Evolutionary conservation across 257 asterid genomes (phyloP), one percentile per base, ranked within the genome.

Genomic region (Cinchona pubescens): DNA sequence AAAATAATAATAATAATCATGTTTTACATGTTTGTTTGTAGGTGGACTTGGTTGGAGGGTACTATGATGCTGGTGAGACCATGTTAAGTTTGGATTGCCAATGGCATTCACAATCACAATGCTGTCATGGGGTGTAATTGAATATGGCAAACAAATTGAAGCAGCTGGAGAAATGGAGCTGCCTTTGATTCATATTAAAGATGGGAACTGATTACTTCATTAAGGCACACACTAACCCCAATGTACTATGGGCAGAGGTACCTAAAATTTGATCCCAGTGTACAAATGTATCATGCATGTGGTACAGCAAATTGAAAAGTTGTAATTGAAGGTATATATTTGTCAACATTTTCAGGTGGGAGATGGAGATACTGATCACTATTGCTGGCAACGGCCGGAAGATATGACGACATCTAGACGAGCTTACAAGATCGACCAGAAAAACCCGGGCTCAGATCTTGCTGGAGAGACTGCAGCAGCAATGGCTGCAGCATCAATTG

Each of bases 191-290:
- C 96, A 5, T n/a, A 91, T 91, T 77, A 91, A 91, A 91, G 75
- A 87, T 95, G 96, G 96, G 96, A 29, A 89, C 93, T 59, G 97
- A 91, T 83, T 91, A 84, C 67, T 86, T 91, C 87, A 86, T 89
- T 64, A 91, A 91, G 79, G 90, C 96, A 15, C 97, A 91, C 68
- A 82, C 93, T 46, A 86, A 85, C 18, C 93, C 90, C 27, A 75
- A 84, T 75, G 83, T 84, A 34, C 73, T 89, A 3, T 91, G 95
- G 97, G 88, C 89, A 60, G 88, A 89, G 87, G 96, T 88, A 73
- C 0, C 1, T 23, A 27, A 23, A 5, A 11, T 14, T 3, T 27
- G 1, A 11, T 10, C 30, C 30, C 2, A 46, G 1, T 11, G 18
- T 46, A 13, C 51, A 46, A 46, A 46, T 46, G 51, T 12, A 3